Evolutionary conservation across 2,329 filamentous ascomycete species (phyloP).

Genomic region (Cladosporium sp.): DNA sequence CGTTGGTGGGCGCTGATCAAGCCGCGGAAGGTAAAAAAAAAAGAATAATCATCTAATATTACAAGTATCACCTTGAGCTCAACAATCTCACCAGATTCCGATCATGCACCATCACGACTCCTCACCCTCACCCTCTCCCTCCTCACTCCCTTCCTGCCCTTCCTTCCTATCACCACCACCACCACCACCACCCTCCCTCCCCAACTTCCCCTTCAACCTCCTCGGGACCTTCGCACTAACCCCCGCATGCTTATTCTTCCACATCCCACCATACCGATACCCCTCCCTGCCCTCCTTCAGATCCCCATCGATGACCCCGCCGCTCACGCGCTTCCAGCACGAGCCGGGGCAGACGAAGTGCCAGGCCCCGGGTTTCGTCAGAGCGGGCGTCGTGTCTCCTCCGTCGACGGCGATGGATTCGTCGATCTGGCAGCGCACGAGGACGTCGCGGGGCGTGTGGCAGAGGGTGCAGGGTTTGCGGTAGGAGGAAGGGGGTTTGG

Average conservation of each 20-base stretch:
- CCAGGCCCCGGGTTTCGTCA: conserved; percentile 35
- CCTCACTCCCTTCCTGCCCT: neutral
- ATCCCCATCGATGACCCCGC: conserved; percentile 45
- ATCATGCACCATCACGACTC: neutral
- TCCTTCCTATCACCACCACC: neutral
- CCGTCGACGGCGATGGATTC: conserved; percentile 18
- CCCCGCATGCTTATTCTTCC: conserved; percentile 31
- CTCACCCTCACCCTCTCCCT: neutral
- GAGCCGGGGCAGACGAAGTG: conserved; percentile 46
- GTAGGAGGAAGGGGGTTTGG: conserved; percentile 20
- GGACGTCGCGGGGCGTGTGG: conserved; percentile 38
- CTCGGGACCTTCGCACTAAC: conserved; percentile 19
- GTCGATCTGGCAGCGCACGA: conserved; percentile 48
- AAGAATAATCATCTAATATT: neutral
- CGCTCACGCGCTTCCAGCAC: conserved; percentile 47
- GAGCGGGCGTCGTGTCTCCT: no score
- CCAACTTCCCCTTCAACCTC: conserved; percentile 19
- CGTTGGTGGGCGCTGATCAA: no score
- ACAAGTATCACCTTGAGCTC: neutral
- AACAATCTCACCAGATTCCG: neutral
- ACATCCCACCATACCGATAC: conserved; percentile 43
- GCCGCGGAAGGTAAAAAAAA: no score
- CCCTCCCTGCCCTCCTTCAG: conserved; percentile 36
- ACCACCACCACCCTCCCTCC: neutral
- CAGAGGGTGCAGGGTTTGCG: conserved; percentile 46